phyloP scores from a whole-genome alignment of 2,329 filamentous ascomycete genomes.

The Emmonsiellopsis sp. region DNA sequence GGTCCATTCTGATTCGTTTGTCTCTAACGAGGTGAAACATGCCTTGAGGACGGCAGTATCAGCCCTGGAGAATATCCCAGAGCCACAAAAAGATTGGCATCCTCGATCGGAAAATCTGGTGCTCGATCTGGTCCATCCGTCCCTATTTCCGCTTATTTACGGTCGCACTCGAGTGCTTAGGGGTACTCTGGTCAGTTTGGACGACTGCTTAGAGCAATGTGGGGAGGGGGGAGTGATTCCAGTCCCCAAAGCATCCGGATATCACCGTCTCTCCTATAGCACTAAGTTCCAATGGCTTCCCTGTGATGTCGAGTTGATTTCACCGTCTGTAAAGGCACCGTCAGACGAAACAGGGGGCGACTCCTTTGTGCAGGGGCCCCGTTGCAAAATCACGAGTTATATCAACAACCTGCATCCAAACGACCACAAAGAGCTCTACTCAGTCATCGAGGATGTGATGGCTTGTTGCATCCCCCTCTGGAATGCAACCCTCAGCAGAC shows the following conservation, averaged over 20 bases:
- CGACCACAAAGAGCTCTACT: constrained; percentile 19
- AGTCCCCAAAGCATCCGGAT: not conserved
- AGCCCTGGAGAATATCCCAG: constrained; percentile 45
- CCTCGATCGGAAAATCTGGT: constrained; percentile 49
- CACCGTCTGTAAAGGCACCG: not conserved
- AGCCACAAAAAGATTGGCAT: constrained; percentile 51
- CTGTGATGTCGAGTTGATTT: constrained; percentile 21
- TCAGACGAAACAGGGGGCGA: no score
- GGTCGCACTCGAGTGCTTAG: constrained; percentile 17
- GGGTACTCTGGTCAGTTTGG: constrained; percentile 11
- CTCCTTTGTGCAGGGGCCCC: not conserved
- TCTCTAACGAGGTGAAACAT: constrained; percentile 31
- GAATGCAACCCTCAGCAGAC: constrained; percentile 19
- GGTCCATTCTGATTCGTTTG: constrained; percentile 44
- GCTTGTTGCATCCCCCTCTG: constrained; percentile 18
- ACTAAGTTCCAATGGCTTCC: constrained; percentile 36
- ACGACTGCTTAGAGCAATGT: constrained; percentile 15
- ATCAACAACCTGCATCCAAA: constrained; percentile 31
- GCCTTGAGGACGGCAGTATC: constrained; percentile 39
- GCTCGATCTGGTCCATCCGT: constrained; percentile 57
- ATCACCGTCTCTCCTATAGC: constrained; percentile 11
- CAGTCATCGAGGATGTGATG: constrained; percentile 18
- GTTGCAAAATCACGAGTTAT: constrained; percentile 20
- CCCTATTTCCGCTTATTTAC: constrained; percentile 31
- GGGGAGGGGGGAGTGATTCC: constrained; percentile 13